Percentiles rank a stretch among this genome's conserved stretches.
These are phyloP conservation scores for Tolypocladium inflatum DNA, from an alignment of 2,329 filamentous ascomycete species.

Conservation along the genomic window DNA sequence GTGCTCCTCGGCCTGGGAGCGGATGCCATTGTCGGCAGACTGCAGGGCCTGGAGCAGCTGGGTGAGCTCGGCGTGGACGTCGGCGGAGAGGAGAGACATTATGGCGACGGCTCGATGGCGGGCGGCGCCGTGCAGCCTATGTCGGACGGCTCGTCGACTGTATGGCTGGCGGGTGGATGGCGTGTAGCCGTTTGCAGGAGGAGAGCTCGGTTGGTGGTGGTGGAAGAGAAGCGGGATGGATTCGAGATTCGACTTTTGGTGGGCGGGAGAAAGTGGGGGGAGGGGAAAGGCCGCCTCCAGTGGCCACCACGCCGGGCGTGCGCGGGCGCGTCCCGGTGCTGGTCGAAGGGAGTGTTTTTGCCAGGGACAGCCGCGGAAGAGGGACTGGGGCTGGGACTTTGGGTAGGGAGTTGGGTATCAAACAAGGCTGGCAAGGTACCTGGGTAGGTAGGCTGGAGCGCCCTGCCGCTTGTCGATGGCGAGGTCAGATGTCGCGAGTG, in stretches of 20 bases:
- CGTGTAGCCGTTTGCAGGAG: conserved; percentile 1
- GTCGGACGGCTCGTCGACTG: conserved; percentile 4
- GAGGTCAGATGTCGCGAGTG: background rate
- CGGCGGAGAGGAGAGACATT: conserved; percentile 76
- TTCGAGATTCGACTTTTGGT: conserved; percentile 10
- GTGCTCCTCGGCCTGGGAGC: conserved; percentile 81
- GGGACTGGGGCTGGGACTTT: background rate
- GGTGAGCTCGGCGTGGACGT: conserved; percentile 74
- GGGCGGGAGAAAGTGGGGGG: conserved; percentile 14
- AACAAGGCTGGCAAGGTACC: background rate
- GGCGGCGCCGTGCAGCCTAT: conserved; percentile 10
- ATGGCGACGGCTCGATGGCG: conserved; percentile 13
- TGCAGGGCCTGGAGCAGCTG: conserved; percentile 84
- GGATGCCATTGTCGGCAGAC: conserved; percentile 77
- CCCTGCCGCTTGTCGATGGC: background rate
- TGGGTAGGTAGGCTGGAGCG: background rate
- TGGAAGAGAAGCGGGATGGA: conserved; percentile 5
- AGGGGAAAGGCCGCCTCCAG: conserved; percentile 7
- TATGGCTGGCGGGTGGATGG: conserved; percentile 4
- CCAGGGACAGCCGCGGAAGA: background rate
- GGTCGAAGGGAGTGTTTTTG: background rate
- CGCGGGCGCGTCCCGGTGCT: background rate
- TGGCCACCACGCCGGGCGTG: background rate
- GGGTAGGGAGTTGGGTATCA: background rate
- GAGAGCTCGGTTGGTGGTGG: conserved; percentile 2